Percentiles rank a stretch among this genome's conserved stretches.
These are phyloP conservation scores for Aureobasidium sp. DNA, from an alignment of 2,329 filamentous ascomycete species.

Conservation along the genomic window DNA sequence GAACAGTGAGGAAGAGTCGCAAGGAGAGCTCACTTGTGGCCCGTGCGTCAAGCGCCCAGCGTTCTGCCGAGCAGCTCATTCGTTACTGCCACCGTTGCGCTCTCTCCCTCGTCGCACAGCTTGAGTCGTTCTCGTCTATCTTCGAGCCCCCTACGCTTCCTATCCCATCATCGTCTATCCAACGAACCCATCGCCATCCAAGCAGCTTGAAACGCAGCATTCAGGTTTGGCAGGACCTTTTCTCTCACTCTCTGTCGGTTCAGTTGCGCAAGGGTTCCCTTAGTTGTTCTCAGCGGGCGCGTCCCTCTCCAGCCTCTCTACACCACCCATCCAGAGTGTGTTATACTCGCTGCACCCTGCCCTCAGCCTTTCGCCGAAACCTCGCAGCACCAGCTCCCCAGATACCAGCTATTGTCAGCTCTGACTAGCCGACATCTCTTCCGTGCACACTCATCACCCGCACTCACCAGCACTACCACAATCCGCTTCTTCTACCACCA, in stretches of 20 bases:
- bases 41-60: not conserved
- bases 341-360: slow-evolving; percentile 13
- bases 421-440: slow-evolving; percentile 9
- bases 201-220: not conserved
- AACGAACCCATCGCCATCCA: slow-evolving; percentile 3
- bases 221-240: slow-evolving; percentile 11
- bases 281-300: not conserved
- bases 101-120: not conserved
- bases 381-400: slow-evolving; percentile 11
- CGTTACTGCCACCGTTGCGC: not conserved
- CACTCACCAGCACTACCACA: slow-evolving; percentile 11
- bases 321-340: slow-evolving; percentile 5
- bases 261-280: slow-evolving; percentile 2
- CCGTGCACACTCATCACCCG: slow-evolving; percentile 1
- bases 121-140: not conserved
- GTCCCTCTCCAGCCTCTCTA: not conserved
- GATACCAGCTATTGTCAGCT: slow-evolving; percentile 12
- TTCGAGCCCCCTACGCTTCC: not conserved
- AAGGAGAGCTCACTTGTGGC: not conserved
- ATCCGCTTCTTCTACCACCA: not conserved
- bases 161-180: not conserved
- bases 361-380: slow-evolving; percentile 5
- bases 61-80: not conserved
- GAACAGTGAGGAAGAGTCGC: not conserved
- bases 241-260: slow-evolving; percentile 3